Percentiles rank a stretch among this genome's conserved stretches.
These are phyloP conservation scores for Jasminum sambac DNA, from an alignment of 257 asterid species.

Conservation along the genomic window DNA sequence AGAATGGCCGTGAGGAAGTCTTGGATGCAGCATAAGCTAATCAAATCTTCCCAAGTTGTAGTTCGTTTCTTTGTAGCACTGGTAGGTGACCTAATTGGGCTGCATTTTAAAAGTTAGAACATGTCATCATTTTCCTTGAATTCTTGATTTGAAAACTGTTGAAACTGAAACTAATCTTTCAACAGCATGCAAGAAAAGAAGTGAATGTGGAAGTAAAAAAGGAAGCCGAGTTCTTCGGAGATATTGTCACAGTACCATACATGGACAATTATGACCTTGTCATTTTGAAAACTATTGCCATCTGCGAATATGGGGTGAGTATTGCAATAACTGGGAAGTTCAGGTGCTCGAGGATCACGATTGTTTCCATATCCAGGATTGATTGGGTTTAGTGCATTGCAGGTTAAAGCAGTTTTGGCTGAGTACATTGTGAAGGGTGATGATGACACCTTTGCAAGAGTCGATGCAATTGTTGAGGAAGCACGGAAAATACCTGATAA, in stretches of 20 bases:
- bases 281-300: slow-evolving; percentile 90
- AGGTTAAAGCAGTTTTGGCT: slow-evolving; percentile 67
- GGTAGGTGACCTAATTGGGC: slow-evolving; percentile 46
- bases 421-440: slow-evolving; percentile 89
- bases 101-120: slow-evolving; percentile 10
- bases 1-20: slow-evolving; percentile 94
- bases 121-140: background rate
- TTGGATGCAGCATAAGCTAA: slow-evolving; percentile 85
- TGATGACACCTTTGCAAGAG: slow-evolving; percentile 87
- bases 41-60: slow-evolving; percentile 71
- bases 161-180: slow-evolving; percentile 23
- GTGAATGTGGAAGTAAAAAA: slow-evolving; percentile 68
- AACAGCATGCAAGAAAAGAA: slow-evolving; percentile 82
- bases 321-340: slow-evolving; percentile 13
- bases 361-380: slow-evolving; percentile 13
- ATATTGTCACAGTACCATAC: slow-evolving; percentile 82
- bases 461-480: slow-evolving; percentile 70
- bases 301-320: slow-evolving; percentile 92
- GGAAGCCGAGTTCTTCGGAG: slow-evolving; percentile 95
- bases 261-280: slow-evolving; percentile 95
- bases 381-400: slow-evolving; percentile 24
- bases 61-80: slow-evolving; percentile 94
- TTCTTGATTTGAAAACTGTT: slow-evolving; percentile 8
- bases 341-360: slow-evolving; percentile 7
- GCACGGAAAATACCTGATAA: slow-evolving; percentile 52